Conservation (phyloP, 805 yeast genomes). For the Candida tammaniensis region DNA sequence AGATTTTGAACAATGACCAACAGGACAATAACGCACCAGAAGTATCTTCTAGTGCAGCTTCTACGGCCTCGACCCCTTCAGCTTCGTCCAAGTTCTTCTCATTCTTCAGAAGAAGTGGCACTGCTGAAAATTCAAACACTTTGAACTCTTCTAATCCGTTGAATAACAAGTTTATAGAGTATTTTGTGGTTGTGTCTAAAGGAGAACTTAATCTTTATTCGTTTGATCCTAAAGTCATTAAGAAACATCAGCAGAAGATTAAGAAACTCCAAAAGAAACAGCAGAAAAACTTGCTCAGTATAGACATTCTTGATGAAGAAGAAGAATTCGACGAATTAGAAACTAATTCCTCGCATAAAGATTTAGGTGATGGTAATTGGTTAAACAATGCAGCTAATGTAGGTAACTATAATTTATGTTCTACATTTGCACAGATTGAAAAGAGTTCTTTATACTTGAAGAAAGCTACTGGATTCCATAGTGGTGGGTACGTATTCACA, state of each 20-base stretch:
- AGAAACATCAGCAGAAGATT: conserved; percentile 36
- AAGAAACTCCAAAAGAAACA: conserved; percentile 21
- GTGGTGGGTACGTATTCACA: conserved; percentile 41
- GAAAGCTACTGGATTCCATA: conserved; percentile 11
- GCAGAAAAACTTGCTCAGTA: conserved; percentile 8
- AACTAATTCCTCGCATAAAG: conserved; percentile 10
- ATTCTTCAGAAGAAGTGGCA: conserved; percentile 20
- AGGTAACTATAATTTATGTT: conserved; percentile 51
- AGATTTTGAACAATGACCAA: conserved; percentile 35
- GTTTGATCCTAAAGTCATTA: conserved; percentile 45
- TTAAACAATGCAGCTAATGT: conserved; percentile 57
- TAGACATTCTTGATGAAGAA: conserved; percentile 12
- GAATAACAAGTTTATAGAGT: conserved; percentile 36
- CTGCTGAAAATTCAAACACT: conserved; percentile 3
- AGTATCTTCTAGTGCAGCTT: conserved; percentile 9
- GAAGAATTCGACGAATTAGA: conserved; percentile 17
- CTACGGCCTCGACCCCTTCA: conserved; percentile 16
- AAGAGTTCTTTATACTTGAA: conserved; percentile 11
- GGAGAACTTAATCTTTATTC: conserved; percentile 62
- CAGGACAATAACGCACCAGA: conserved; percentile 24
- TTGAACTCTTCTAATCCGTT: conserved; percentile 11
- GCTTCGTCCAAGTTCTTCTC: conserved; percentile 24
- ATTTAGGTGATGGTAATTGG: conserved; percentile 67
- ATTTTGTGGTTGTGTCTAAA: conserved; percentile 65
- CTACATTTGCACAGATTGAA: conserved; percentile 47